Conservation (phyloP, 2,329 filamentous ascomycete genomes). For the Xylaria polymorpha region DNA sequence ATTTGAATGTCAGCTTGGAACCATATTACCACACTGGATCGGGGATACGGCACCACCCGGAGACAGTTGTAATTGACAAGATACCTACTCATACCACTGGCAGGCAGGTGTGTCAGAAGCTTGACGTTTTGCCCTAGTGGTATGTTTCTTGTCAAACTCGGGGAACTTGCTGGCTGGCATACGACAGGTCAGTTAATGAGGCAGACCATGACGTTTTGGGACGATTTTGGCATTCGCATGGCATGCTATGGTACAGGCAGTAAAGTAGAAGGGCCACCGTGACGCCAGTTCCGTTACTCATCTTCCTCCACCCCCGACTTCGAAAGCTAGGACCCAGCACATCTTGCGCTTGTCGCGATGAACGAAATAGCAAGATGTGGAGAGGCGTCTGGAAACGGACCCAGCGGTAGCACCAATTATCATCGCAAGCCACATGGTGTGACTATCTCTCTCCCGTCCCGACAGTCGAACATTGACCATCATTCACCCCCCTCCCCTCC, state of each 20-base stretch:
- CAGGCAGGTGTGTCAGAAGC: not conserved
- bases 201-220: conserved; percentile 31
- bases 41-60: not conserved
- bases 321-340: conserved; percentile 41
- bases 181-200: not conserved
- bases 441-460: conserved; percentile 34
- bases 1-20: not conserved
- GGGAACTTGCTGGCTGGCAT: not conserved
- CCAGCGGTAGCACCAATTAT: conserved; percentile 38
- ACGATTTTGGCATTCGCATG: conserved; percentile 48
- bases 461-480: conserved; percentile 29
- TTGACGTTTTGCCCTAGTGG: not conserved
- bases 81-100: too few relatives aligned
- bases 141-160: not conserved
- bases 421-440: conserved; percentile 32
- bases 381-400: conserved; percentile 38
- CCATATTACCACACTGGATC: not conserved
- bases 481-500: conserved; percentile 21
- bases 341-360: conserved; percentile 32
- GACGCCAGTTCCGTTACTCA: conserved; percentile 45
- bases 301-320: conserved; percentile 41
- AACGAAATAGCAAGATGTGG: conserved; percentile 36
- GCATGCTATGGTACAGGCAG: conserved; percentile 51
- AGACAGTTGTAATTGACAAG: not conserved
- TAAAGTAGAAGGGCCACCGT: conserved; percentile 45